phyloP scores from a whole-genome alignment of 805 yeast genomes.

The Danielozyma ontarioensis region DNA sequence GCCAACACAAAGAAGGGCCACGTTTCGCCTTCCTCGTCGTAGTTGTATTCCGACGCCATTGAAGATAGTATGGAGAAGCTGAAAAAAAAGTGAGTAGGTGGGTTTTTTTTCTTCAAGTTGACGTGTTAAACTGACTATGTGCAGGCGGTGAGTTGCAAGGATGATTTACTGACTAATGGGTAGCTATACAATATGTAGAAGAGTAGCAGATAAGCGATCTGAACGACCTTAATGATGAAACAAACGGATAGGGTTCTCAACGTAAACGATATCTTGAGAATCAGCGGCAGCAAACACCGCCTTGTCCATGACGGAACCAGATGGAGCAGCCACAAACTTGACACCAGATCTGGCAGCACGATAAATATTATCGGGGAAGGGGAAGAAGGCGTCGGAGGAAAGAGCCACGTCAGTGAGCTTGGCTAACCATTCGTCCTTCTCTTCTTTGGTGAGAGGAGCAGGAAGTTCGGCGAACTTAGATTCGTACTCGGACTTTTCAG shows the following conservation, averaged over 20 bases:
- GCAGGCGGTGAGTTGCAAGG: too few species aligned
- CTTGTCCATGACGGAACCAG: conserved; percentile 97
- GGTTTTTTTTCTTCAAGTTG: too few species aligned
- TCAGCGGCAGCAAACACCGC: conserved; percentile 96
- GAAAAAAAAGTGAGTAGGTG: not conserved
- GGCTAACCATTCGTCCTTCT: conserved; percentile 81
- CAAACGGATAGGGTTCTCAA: conserved; percentile 94
- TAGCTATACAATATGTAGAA: too few species aligned
- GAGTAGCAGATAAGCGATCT: too few species aligned
- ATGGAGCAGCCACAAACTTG: conserved; percentile 91
- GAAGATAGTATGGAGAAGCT: conserved; percentile 1
- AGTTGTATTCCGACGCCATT: conserved; percentile 55
- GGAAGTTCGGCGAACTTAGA: conserved; percentile 84
- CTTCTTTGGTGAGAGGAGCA: conserved; percentile 71
- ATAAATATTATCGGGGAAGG: conserved; percentile 98
- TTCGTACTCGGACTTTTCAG: conserved; percentile 90
- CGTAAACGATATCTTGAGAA: conserved; percentile 82
- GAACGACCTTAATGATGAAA: conserved; percentile 97
- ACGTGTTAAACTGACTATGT: too few species aligned
- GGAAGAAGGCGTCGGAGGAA: conserved; percentile 99
- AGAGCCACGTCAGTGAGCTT: conserved; percentile 83
- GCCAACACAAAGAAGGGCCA: conserved; percentile 92
- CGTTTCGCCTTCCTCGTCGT: conserved; percentile 85
- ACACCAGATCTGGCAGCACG: conserved; percentile 97
- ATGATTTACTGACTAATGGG: too few species aligned